Conservation (phyloP, 352 stramenopile genomes). For the Lagenidium sp. region DNA sequence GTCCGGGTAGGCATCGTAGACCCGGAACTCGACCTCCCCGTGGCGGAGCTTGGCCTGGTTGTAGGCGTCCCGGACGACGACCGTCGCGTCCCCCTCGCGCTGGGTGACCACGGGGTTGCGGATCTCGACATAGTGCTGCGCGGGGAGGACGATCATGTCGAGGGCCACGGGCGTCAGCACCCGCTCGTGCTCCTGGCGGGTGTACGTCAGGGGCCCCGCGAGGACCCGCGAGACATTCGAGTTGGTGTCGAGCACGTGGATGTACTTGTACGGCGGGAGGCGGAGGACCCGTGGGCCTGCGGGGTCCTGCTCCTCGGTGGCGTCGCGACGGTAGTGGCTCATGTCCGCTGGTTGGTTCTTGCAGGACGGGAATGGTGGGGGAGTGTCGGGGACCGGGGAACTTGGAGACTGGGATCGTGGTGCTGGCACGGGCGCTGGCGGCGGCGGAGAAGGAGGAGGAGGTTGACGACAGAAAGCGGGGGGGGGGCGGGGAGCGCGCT, state of each 20-base stretch:
- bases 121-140: constrained; percentile 74
- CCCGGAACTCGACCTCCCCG: constrained; percentile 67
- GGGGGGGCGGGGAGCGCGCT: no score
- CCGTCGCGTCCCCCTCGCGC: constrained; percentile 21
- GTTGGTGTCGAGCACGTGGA: constrained; percentile 82
- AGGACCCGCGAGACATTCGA: constrained; percentile 77
- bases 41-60: constrained; percentile 72
- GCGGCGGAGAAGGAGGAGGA: no score
- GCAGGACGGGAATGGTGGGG: no score
- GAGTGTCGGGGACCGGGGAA: constrained; percentile 1
- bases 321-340: background rate
- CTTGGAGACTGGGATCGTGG: constrained; percentile 7
- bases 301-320: constrained; percentile 11
- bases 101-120: constrained; percentile 51
- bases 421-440: background rate
- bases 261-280: constrained; percentile 74
- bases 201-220: constrained; percentile 68
- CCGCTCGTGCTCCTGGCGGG: constrained; percentile 70
- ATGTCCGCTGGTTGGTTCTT: no score
- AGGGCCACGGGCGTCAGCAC: constrained; percentile 43
- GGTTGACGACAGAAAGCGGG: no score
- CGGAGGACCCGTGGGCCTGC: constrained; percentile 61
- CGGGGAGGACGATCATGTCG: constrained; percentile 72
- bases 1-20: constrained; percentile 67
- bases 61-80: constrained; percentile 48